A percentile compares a stretch with the other conserved stretches of the same genome.
phyloP scores from a whole-genome alignment of 108 stramenopile species.

The Conticribra guillardii region DNA sequence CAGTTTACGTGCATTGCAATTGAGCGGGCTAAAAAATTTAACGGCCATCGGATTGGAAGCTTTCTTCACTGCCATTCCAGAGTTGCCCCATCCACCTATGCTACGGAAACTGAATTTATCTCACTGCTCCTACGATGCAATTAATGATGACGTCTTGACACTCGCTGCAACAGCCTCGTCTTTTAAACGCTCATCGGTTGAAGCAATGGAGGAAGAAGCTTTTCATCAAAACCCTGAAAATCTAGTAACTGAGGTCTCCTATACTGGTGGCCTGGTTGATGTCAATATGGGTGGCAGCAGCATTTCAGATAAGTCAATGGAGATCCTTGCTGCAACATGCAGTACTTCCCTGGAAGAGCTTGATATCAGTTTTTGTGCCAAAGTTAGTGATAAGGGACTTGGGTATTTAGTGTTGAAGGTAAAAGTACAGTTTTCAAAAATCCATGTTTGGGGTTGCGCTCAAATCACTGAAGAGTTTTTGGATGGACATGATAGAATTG shows the following conservation, averaged over 20 bases:
- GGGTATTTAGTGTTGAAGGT: conserved; percentile 75
- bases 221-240: conserved; percentile 40
- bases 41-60: conserved; percentile 71
- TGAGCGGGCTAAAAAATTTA: conserved; percentile 64
- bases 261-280: conserved; percentile 43
- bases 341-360: conserved; percentile 61
- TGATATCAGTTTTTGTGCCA: conserved; percentile 74
- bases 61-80: conserved; percentile 70
- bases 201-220: conserved; percentile 12
- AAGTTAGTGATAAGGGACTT: conserved; percentile 71
- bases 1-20: conserved; percentile 55
- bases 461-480: conserved; percentile 81
- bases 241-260: conserved; percentile 23
- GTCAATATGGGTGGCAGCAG: conserved; percentile 32
- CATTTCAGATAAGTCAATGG: conserved; percentile 55
- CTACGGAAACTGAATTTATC: conserved; percentile 63
- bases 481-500: conserved; percentile 77
- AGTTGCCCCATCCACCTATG: conserved; percentile 69
- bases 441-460: conserved; percentile 83
- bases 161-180: conserved; percentile 59
- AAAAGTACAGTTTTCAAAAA: conserved; percentile 60
- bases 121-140: conserved; percentile 63
- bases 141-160: conserved; percentile 70
- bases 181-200: conserved; percentile 38
- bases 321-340: conserved; percentile 65